Percentiles rank a stretch among this genome's conserved stretches.
phyloP scores from a whole-genome alignment of 148 eudicot species.

The Nepenthes gracilis region DNA sequence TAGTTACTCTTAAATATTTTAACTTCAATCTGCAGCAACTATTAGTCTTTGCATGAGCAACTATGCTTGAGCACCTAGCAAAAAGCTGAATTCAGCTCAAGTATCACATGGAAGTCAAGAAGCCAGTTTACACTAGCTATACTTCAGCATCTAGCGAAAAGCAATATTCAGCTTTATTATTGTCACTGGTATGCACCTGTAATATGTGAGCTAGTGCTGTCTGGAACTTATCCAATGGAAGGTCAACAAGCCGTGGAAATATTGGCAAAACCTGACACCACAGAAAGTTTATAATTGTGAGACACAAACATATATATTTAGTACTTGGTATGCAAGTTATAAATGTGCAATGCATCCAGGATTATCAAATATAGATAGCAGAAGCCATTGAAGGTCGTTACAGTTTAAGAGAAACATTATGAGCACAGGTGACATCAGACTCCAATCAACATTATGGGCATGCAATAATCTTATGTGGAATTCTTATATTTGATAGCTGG shows the following conservation, averaged over 20 bases:
- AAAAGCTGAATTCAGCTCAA: no score
- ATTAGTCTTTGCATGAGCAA: no score
- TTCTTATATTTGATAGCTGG: no score
- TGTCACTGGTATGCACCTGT: slow-evolving; percentile 38
- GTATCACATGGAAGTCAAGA: no score
- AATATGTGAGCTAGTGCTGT: slow-evolving; percentile 80
- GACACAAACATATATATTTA: neutral
- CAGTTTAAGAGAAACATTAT: no score
- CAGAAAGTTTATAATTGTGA: slow-evolving; percentile 7
- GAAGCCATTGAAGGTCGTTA: neutral
- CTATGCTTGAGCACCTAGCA: no score
- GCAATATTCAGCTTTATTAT: neutral
- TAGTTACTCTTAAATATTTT: neutral
- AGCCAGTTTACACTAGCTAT: no score
- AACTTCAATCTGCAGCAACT: no score
- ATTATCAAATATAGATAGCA: neutral
- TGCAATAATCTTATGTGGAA: no score
- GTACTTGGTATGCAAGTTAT: neutral
- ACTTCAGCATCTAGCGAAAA: no score
- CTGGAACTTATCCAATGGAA: slow-evolving; percentile 88
- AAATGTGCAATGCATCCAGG: neutral
- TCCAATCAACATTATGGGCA: no score
- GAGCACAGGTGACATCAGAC: no score
- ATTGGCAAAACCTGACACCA: slow-evolving; percentile 76
- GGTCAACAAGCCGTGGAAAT: slow-evolving; percentile 84